These are phyloP conservation scores for Ploettnerulaceae sp. DNA, from an alignment of 2,329 filamentous ascomycete species.

Conservation along the genomic window DNA sequence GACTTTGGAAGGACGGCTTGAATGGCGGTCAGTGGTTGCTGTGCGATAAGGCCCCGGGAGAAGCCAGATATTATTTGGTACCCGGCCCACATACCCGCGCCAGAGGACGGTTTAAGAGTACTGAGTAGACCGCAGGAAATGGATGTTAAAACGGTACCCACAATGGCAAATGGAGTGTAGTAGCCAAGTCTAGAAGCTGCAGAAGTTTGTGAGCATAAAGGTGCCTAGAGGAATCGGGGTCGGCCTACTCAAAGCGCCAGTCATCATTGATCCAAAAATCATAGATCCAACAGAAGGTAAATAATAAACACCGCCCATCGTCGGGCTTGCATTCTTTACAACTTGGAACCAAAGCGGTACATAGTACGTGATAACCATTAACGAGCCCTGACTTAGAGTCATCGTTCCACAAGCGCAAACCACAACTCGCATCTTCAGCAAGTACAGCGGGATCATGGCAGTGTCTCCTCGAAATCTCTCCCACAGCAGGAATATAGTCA, in stretches of 20 bases:
- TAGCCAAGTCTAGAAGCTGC: conserved; percentile 32
- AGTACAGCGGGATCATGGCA: conserved; percentile 25
- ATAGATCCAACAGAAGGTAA: conserved; percentile 23
- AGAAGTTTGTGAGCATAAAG: conserved; percentile 1
- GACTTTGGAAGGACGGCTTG: conserved; percentile 31
- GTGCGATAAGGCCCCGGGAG: conserved; percentile 22
- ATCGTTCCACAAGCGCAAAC: conserved; percentile 12
- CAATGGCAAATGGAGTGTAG: conserved; percentile 32
- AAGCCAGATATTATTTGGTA: conserved; percentile 27
- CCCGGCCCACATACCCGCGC: conserved; percentile 20
- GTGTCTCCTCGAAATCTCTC: conserved; percentile 25
- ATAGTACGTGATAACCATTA: conserved; percentile 23
- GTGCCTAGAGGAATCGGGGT: too few species aligned
- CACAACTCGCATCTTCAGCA: conserved; percentile 24
- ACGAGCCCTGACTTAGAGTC: conserved; percentile 7
- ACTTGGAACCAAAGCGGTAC: conserved; percentile 34
- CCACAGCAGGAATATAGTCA: conserved; percentile 23
- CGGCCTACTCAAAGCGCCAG: conserved; percentile 23
- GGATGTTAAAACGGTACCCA: conserved; percentile 30
- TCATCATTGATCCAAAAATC: conserved; percentile 17
- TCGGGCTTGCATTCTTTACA: conserved; percentile 26
- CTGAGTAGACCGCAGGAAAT: conserved; percentile 35
- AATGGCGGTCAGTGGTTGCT: conserved; percentile 33
- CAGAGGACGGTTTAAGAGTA: conserved; percentile 25
- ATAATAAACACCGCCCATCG: conserved; percentile 27